Evolutionary conservation across 768 basidiomycete genomes (phyloP), one percentile per base, ranked within the genome.

Genomic region (Trametes punicea): DNA sequence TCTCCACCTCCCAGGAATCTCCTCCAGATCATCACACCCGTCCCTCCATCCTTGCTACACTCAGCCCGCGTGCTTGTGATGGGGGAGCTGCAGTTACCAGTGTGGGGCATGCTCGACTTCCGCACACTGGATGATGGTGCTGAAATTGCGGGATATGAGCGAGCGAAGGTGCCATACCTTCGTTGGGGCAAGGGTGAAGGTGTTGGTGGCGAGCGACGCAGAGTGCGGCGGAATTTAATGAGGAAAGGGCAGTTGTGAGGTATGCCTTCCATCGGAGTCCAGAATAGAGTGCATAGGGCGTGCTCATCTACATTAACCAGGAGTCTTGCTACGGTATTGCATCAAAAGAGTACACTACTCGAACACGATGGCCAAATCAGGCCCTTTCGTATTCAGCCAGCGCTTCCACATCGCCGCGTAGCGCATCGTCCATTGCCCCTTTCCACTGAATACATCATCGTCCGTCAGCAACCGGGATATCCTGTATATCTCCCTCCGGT

Each of bases 101-200:
- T 93, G 0, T 88, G 88, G 84, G 93, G 88, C 0, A 83, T 93
- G 85, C 73, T 97, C 46, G 93, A 95, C 68, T 87, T 84, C 68
- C 66, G 72, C 55, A 65, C 61, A 4, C 71, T 70, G 2, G 69
- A 69, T 21, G 75, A 70, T 2, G 69, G 68, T n/a, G 74, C 79
- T 2, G 81, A 78, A 0, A 73, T 85, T 5, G 81, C 82, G 5
- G 79, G 78, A 0, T 68, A 75, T 15, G 77, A 79, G 13, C 82
- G 75, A 65, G 81, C 77, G 6, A 82, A 73, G 3, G 77, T 84
- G 18, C 85, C 94, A n/a, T 96, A 82, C 71, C 70, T 96, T 67
- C 86, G 87, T 62, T 88, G 85, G 84, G 85, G 86, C 0, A 84
- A 81, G 60, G 79, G 77, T 0, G 84, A 81, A 41, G 90, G 87